Percentiles rank a stretch among this genome's conserved stretches.
phyloP scores from a whole-genome alignment of 1,284 basidiomycete species.

The Xanthoconium separans region DNA sequence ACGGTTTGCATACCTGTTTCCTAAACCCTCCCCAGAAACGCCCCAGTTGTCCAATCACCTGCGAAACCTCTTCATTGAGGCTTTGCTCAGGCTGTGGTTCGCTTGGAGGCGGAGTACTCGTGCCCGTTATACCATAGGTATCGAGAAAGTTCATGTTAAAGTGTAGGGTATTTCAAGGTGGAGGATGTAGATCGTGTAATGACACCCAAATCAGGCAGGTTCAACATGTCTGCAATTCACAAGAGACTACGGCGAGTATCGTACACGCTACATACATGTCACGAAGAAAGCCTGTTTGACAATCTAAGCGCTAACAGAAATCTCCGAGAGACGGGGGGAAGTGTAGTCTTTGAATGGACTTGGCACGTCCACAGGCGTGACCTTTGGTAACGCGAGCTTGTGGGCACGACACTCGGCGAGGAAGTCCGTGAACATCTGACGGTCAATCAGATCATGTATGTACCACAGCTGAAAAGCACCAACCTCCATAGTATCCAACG shows the following conservation, averaged over 20 bases:
- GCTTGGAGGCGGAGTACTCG: slow-evolving; percentile 44
- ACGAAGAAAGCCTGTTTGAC: background rate
- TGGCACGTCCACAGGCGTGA: slow-evolving; percentile 5
- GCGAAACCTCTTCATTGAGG: slow-evolving; percentile 82
- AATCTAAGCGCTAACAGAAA: slow-evolving; percentile 22
- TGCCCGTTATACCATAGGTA: slow-evolving; percentile 50
- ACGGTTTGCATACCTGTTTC: slow-evolving; percentile 66
- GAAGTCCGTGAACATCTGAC: slow-evolving; percentile 91
- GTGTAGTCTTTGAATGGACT: slow-evolving; percentile 4
- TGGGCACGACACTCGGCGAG: slow-evolving; percentile 72
- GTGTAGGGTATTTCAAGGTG: background rate
- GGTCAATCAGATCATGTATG: slow-evolving; percentile 3
- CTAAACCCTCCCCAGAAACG: slow-evolving; percentile 87
- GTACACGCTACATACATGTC: slow-evolving; percentile 19
- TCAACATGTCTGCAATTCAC: background rate
- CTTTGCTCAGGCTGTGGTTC: slow-evolving; percentile 52
- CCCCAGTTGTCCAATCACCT: slow-evolving; percentile 83
- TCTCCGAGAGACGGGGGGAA: slow-evolving; percentile 4
- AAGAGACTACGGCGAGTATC: background rate
- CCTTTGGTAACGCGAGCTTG: slow-evolving; percentile 38
- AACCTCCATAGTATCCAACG: slow-evolving; percentile 91
- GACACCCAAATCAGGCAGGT: slow-evolving; percentile 17
- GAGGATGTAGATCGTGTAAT: no score
- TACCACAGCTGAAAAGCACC: slow-evolving; percentile 13
- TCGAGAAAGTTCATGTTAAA: slow-evolving; percentile 71